These are phyloP conservation scores for Podochytrium sp. DNA, from an alignment of 192 early-diverging fungal genomes.

Conservation along the genomic window DNA sequence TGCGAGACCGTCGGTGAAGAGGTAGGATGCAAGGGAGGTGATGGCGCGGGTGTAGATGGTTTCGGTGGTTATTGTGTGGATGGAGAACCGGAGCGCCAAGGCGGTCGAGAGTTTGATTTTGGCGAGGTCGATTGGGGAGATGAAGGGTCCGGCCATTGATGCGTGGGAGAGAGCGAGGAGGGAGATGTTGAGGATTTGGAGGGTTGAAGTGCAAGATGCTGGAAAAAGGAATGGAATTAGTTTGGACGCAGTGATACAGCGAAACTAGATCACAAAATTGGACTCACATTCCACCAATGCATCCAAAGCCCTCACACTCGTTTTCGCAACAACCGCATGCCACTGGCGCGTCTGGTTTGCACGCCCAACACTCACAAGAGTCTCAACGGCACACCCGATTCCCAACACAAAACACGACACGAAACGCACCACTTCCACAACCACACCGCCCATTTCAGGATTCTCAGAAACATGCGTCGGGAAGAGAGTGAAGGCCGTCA, in stretches of 20 bases:
- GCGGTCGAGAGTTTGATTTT: conserved; percentile 19
- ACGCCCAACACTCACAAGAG: neutral
- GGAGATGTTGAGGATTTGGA: neutral
- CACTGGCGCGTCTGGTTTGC: neutral
- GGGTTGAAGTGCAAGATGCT: neutral
- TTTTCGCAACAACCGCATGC: conserved; percentile 15
- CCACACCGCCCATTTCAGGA: neutral
- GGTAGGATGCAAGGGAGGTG: neutral
- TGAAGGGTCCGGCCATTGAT: conserved; percentile 1
- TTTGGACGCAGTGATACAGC: neutral
- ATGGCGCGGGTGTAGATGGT: neutral
- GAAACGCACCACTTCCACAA: conserved; percentile 3
- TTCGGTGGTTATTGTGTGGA: neutral
- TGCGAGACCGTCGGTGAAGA: conserved; percentile 10
- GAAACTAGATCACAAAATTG: too few species aligned
- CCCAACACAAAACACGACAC: conserved; percentile 5
- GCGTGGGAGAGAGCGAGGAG: conserved; percentile 17
- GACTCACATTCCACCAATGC: neutral
- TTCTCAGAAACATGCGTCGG: neutral
- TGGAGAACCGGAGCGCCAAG: conserved; percentile 1
- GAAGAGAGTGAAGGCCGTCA: neutral
- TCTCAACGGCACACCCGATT: neutral
- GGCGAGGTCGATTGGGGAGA: neutral
- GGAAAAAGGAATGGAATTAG: too few species aligned
- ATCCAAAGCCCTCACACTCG: neutral